A percentile compares a stretch with the other conserved stretches of the same genome.
phyloP scores from a whole-genome alignment of 192 early-diverging fungal species.

The Helicostylum pulchrum region DNA sequence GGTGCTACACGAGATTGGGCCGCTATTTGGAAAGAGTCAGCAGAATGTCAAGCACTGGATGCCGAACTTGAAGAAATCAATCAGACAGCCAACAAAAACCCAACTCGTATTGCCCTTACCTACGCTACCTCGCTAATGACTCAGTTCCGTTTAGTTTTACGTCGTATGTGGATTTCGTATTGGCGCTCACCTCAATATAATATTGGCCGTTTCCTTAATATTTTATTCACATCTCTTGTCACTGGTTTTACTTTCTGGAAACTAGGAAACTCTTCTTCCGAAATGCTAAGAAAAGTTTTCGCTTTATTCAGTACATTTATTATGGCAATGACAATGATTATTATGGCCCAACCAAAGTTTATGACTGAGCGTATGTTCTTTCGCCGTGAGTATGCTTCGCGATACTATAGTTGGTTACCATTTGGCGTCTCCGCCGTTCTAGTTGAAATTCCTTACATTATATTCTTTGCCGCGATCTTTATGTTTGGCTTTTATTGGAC shows the following conservation, averaged over 20 bases:
- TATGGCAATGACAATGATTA: slow-evolving; percentile 65
- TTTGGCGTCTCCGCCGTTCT: slow-evolving; percentile 61
- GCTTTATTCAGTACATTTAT: slow-evolving; percentile 68
- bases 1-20: slow-evolving; percentile 61
- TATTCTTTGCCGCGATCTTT: slow-evolving; percentile 59
- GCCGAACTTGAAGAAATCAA: slow-evolving; percentile 54
- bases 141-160: slow-evolving; percentile 59
- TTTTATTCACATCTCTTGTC: slow-evolving; percentile 53
- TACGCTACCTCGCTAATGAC: slow-evolving; percentile 43
- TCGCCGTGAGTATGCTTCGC: slow-evolving; percentile 61
- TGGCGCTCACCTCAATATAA: slow-evolving; percentile 77
- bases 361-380: slow-evolving; percentile 66
- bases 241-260: slow-evolving; percentile 77
- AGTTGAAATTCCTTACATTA: slow-evolving; percentile 68
- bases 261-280: slow-evolving; percentile 47
- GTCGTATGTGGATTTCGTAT: slow-evolving; percentile 62
- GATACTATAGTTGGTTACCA: slow-evolving; percentile 66
- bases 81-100: slow-evolving; percentile 23
- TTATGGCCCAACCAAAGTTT: slow-evolving; percentile 66
- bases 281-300: slow-evolving; percentile 66
- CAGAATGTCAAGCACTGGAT: slow-evolving; percentile 39
- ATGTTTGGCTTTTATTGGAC: slow-evolving; percentile 79
- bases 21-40: slow-evolving; percentile 65
- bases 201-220: slow-evolving; percentile 61
- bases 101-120: slow-evolving; percentile 32